phyloP scores from a whole-genome alignment of 106 monocot genomes.

The Phalaenopsis equestris region DNA sequence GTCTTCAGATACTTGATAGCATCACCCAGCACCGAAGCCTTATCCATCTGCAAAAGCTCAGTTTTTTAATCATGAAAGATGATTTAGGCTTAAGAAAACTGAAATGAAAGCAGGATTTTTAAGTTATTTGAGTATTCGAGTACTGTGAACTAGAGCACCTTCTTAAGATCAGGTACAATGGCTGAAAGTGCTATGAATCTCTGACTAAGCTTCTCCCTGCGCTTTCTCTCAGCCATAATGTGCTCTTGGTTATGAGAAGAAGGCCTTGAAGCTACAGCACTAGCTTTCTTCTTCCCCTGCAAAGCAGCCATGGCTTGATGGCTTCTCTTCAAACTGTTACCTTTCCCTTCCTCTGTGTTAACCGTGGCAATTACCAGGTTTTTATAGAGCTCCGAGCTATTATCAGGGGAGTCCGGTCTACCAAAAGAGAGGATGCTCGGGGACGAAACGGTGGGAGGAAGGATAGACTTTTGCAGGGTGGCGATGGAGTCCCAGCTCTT shows the following conservation, averaged over 20 bases:
- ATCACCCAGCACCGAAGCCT: constrained; percentile 33
- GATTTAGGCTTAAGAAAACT: too few species aligned
- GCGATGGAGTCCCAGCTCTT: background rate
- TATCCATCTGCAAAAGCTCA: constrained; percentile 24
- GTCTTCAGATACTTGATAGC: constrained; percentile 32
- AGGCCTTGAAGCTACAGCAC: constrained; percentile 3
- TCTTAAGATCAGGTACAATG: constrained; percentile 47
- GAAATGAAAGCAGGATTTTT: too few species aligned
- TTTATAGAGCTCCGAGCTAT: background rate
- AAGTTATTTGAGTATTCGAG: too few species aligned
- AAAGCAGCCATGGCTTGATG: background rate
- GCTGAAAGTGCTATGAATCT: constrained; percentile 52
- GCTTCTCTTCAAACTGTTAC: constrained; percentile 14
- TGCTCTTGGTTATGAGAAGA: constrained; percentile 38
- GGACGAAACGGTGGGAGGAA: constrained; percentile 1
- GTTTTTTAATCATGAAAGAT: background rate
- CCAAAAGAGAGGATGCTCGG: constrained; percentile 34
- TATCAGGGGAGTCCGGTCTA: constrained; percentile 13
- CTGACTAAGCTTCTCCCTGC: constrained; percentile 60
- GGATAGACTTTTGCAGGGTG: background rate
- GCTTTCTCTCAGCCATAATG: constrained; percentile 53
- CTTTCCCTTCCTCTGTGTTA: constrained; percentile 11
- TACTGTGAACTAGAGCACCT: constrained; percentile 14
- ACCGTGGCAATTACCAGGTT: background rate
- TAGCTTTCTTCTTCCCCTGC: background rate